Conservation (phyloP, 371 early-diverging fungal genomes). For the Fennellomyces sp. region DNA sequence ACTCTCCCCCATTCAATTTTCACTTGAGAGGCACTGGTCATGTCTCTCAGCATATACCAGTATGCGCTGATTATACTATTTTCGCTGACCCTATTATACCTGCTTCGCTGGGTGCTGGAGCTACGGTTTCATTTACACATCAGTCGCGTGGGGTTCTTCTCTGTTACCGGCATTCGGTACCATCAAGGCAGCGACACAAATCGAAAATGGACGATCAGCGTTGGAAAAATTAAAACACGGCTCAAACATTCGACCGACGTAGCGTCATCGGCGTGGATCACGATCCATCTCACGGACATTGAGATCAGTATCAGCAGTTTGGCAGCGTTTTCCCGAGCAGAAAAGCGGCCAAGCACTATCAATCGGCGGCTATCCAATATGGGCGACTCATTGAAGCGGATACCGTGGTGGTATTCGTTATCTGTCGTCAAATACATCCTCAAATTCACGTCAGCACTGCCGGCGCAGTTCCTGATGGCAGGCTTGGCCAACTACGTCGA, state of each 20-base stretch:
- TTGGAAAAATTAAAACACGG: slow-evolving; percentile 48
- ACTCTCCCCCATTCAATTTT: no score
- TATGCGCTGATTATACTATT: slow-evolving; percentile 20
- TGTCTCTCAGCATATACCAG: slow-evolving; percentile 24
- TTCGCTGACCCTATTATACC: slow-evolving; percentile 13
- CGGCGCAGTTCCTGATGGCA: slow-evolving; percentile 51
- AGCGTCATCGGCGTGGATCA: slow-evolving; percentile 37
- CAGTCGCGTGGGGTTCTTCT: slow-evolving; percentile 46
- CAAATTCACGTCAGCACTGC: slow-evolving; percentile 45
- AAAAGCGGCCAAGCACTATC: slow-evolving; percentile 3
- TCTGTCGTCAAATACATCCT: slow-evolving; percentile 45
- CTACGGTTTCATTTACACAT: slow-evolving; percentile 42
- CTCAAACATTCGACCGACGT: slow-evolving; percentile 25
- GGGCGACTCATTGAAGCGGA: slow-evolving; percentile 29
- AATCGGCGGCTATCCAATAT: slow-evolving; percentile 34
- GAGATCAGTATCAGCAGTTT: slow-evolving; percentile 26
- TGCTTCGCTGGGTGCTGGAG: slow-evolving; percentile 25
- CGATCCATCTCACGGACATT: slow-evolving; percentile 35
- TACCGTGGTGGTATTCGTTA: slow-evolving; percentile 54
- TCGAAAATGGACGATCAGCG: slow-evolving; percentile 24
- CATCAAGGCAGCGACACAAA: slow-evolving; percentile 25
- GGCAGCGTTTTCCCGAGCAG: slow-evolving; percentile 9
- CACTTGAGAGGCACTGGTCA: slow-evolving; percentile 11
- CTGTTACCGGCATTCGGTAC: slow-evolving; percentile 40
- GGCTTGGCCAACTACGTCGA: slow-evolving; percentile 56